These are phyloP conservation scores for Colletotrichum tofieldiae DNA, from an alignment of 2,329 filamentous ascomycete genomes.

Conservation along the genomic window DNA sequence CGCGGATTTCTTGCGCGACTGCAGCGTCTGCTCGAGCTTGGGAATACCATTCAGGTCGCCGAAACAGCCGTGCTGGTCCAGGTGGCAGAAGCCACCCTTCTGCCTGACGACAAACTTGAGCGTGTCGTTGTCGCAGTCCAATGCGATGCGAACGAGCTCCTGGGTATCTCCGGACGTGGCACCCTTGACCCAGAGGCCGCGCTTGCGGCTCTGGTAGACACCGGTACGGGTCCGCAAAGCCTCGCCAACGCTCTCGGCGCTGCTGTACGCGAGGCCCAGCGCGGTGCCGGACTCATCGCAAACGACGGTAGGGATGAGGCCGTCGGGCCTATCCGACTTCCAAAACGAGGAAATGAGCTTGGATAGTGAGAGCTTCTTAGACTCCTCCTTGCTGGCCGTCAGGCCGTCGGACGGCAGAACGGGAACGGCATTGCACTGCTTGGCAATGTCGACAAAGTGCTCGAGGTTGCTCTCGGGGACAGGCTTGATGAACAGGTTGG, in stretches of 20 bases:
- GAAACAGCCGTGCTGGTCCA: constrained; percentile 94
- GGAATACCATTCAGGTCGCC: constrained; percentile 86
- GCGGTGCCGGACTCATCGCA: constrained; percentile 89
- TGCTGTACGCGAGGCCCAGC: constrained; percentile 94
- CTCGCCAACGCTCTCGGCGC: constrained; percentile 89
- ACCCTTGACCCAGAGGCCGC: constrained; percentile 97
- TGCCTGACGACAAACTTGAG: constrained; percentile 92
- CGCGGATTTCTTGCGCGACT: constrained; percentile 85
- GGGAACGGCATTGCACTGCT: constrained; percentile 74
- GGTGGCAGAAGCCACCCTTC: constrained; percentile 93
- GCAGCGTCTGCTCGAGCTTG: constrained; percentile 88
- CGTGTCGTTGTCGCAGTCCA: constrained; percentile 96
- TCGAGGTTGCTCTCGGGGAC: constrained; percentile 62
- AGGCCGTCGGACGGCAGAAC: constrained; percentile 81
- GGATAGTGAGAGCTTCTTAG: constrained; percentile 75
- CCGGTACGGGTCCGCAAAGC: constrained; percentile 84
- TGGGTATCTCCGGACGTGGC: constrained; percentile 95
- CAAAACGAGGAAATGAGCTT: constrained; percentile 82
- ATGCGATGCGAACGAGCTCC: constrained; percentile 84
- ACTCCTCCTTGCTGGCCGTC: constrained; percentile 76
- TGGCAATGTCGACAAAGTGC: constrained; percentile 63
- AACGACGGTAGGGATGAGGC: constrained; percentile 90
- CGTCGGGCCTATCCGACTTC: constrained; percentile 86
- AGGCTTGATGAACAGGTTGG: constrained; percentile 67
- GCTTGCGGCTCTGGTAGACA: constrained; percentile 96